Base-by-base conservation (phyloP, 768 basidiomycete species). In the Lactifluus volemus region DNA sequence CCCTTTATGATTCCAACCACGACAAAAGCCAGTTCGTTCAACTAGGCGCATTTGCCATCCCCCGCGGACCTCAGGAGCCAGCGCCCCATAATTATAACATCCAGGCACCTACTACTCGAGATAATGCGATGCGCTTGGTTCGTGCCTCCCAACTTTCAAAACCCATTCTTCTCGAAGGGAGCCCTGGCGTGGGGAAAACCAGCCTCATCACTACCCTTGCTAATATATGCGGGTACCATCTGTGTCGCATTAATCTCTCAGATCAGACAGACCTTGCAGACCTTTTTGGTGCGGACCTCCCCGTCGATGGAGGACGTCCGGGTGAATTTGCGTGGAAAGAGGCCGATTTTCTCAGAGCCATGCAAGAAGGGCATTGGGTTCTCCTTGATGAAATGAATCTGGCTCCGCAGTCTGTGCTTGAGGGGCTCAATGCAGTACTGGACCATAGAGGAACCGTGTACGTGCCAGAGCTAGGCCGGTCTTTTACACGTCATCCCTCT, bases 351-450 rank as follows among this genome's bases (percentile, higher is more conserved):
- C 77, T 99, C 45, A 84, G 82, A 60, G 95, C 97, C 1, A 74
- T 99, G 74, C 93, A 97, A 70, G 81, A 89, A n/a, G 97, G 97
- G 0, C 85, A 92, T 61, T 99, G 97, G 97, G 96, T 98, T 5
- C 82, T 99, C 6, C 81, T 99, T 10, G 97, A 99, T 70, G 97
- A 99, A 72, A 98, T 99, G 97, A 99, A 99, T 70, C 80, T 99
- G 42, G 96, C 96, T 0, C 92, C 96, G 34, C 96, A 99, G 69
- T 87, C 97, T 0, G 88, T 99, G 5, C 82, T 99, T 2, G 97
- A 99, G 74, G 97, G 97, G 32, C 81, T 99, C 44, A 99, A 99
- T 69, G 93, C 97, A 1, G 84, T 96, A 10, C 75, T 99, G 34
- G 97, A 99, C 72, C 96, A 98, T 73, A 85, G 97, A 54, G 96